Evolutionary conservation across 768 basidiomycete genomes (phyloP).

Genomic region (Psilocybe azurescens): DNA sequence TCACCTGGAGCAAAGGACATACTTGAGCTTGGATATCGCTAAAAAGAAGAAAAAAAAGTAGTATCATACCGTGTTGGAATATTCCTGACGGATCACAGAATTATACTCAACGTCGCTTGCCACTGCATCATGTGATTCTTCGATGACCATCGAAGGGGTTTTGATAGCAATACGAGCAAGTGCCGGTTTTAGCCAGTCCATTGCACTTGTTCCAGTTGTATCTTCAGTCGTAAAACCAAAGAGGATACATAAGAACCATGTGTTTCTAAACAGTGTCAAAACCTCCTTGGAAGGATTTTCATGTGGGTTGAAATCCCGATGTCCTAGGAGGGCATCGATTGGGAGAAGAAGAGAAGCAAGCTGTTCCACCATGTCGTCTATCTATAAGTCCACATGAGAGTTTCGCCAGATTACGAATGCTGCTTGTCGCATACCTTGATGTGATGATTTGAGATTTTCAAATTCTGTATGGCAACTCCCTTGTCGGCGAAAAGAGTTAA

Average conservation of each 20-base stretch:
- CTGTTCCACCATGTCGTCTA: slow-evolving; percentile 85
- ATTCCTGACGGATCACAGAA: slow-evolving; percentile 87
- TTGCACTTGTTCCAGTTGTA: slow-evolving; percentile 61
- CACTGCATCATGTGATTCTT: slow-evolving; percentile 81
- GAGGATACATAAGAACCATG: slow-evolving; percentile 93
- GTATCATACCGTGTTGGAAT: slow-evolving; percentile 67
- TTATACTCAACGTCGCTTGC: slow-evolving; percentile 93
- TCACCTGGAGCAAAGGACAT: slow-evolving; percentile 53
- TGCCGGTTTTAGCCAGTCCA: slow-evolving; percentile 81
- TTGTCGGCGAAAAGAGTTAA: slow-evolving; percentile 89
- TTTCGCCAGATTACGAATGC: background rate
- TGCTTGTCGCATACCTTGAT: slow-evolving; percentile 55
- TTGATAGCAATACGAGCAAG: slow-evolving; percentile 82
- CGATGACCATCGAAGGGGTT: slow-evolving; percentile 85
- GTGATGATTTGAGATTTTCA: slow-evolving; percentile 67
- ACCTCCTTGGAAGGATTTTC: slow-evolving; percentile 59
- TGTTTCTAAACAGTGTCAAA: slow-evolving; percentile 82
- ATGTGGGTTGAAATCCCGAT: slow-evolving; percentile 70
- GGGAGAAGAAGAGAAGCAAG: slow-evolving; percentile 88
- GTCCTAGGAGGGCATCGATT: slow-evolving; percentile 85
- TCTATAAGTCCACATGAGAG: slow-evolving; percentile 40
- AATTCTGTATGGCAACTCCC: slow-evolving; percentile 87
- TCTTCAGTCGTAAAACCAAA: slow-evolving; percentile 76
- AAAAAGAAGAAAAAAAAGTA: background rate
- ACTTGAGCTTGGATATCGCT: slow-evolving; percentile 5